Evolutionary conservation across 108 stramenopile species (phyloP).

Genomic region (Skeletonema tropicum): DNA sequence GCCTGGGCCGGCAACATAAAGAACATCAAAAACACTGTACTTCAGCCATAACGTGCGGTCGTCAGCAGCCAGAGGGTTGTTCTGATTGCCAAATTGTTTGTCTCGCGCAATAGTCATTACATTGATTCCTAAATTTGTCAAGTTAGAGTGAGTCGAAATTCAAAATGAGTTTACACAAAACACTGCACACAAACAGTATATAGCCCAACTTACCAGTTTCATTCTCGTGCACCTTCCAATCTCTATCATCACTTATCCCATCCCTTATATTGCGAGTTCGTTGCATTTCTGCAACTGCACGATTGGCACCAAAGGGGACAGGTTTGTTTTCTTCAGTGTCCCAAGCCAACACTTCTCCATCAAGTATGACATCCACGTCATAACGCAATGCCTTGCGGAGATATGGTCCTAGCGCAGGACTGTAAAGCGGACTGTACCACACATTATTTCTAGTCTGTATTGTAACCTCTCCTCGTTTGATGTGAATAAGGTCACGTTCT

Average conservation of each 20-base stretch:
- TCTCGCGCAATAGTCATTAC: slow-evolving; percentile 34
- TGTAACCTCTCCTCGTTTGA: slow-evolving; percentile 61
- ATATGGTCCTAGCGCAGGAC: slow-evolving; percentile 77
- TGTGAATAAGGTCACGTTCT: slow-evolving; percentile 77
- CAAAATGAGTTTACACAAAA: too few species aligned
- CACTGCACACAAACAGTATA: too few species aligned
- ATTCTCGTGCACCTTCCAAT: slow-evolving; percentile 61
- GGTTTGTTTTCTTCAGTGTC: slow-evolving; percentile 58
- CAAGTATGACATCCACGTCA: slow-evolving; percentile 79
- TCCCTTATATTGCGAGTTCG: slow-evolving; percentile 49
- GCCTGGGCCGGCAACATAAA: slow-evolving; percentile 70
- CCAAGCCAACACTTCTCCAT: slow-evolving; percentile 86
- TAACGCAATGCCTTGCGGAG: slow-evolving; percentile 69
- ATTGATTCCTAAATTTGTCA: too few species aligned
- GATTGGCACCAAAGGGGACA: slow-evolving; percentile 81
- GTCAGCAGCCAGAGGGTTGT: slow-evolving; percentile 6
- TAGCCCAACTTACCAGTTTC: too few species aligned
- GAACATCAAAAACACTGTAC: slow-evolving; percentile 70
- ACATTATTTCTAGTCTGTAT: slow-evolving; percentile 51
- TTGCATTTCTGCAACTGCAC: slow-evolving; percentile 69
- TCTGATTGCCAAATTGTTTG: slow-evolving; percentile 7
- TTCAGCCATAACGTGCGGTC: slow-evolving; percentile 71
- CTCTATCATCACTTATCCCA: slow-evolving; percentile 68
- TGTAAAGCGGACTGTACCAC: slow-evolving; percentile 68
- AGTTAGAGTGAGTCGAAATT: too few species aligned